These are phyloP conservation scores for Pyrenopolyporus hunteri DNA, from an alignment of 495 filamentous ascomycete genomes.

Conservation along the genomic window DNA sequence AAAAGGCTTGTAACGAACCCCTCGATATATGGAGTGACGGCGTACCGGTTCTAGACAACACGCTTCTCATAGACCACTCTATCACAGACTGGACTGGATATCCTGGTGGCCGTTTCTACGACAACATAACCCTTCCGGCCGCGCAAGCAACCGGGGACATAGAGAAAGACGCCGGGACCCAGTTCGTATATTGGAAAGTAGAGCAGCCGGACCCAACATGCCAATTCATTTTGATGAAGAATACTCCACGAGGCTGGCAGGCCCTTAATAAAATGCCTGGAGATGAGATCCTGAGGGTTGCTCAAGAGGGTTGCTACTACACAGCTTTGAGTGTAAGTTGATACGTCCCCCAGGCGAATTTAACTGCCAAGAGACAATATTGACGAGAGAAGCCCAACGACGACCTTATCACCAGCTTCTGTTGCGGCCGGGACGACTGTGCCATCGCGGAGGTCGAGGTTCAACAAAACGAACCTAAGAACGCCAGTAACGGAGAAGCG, in stretches of 20 bases:
- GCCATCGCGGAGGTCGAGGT: slow-evolving; percentile 22
- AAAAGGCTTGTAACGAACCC: slow-evolving; percentile 14
- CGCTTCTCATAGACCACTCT: slow-evolving; percentile 11
- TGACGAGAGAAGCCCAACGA: slow-evolving; percentile 16
- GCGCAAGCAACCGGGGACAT: slow-evolving; percentile 8
- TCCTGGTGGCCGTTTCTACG: slow-evolving; percentile 20
- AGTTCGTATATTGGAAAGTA: slow-evolving; percentile 27
- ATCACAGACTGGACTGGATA: slow-evolving; percentile 16
- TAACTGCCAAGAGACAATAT: not conserved
- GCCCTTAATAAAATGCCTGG: slow-evolving; percentile 24
- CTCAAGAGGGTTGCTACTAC: slow-evolving; percentile 23
- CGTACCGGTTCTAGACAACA: not conserved
- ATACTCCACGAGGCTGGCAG: slow-evolving; percentile 15
- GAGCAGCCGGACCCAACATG: slow-evolving; percentile 24
- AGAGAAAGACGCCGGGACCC: slow-evolving; percentile 3
- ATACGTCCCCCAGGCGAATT: not conserved
- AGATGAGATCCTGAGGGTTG: slow-evolving; percentile 10
- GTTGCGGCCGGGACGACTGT: slow-evolving; percentile 31
- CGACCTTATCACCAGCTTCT: slow-evolving; percentile 30
- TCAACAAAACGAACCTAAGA: not conserved
- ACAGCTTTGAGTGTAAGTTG: slow-evolving; percentile 20
- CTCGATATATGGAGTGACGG: slow-evolving; percentile 25
- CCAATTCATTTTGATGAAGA: slow-evolving; percentile 28
- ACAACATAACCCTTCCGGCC: slow-evolving; percentile 31
- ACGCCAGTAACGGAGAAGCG: not conserved